Evolutionary conservation across 768 basidiomycete species (phyloP).

Genomic region (Neoboletus brunneissimus): DNA sequence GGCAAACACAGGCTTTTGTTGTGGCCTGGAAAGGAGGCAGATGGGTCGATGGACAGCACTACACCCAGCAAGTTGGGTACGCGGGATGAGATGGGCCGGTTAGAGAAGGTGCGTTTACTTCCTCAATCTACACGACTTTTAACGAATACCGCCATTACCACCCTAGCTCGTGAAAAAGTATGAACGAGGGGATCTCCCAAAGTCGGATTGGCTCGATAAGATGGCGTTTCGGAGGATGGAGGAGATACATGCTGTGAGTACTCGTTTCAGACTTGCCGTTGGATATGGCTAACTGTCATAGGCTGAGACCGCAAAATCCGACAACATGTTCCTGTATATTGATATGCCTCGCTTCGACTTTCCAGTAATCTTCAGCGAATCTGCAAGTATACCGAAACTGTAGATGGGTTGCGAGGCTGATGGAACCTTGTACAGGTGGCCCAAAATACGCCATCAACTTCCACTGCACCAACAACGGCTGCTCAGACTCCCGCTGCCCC

Average conservation of each 20-base stretch:
- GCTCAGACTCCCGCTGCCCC: constrained; percentile 40
- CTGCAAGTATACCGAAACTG: constrained; percentile 44
- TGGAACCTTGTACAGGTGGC: constrained; percentile 35
- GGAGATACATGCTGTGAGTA: constrained; percentile 82
- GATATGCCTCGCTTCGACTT: constrained; percentile 97
- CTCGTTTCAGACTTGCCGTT: not conserved
- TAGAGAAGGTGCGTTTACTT: constrained; percentile 70
- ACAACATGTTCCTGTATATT: constrained; percentile 93
- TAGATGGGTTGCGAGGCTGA: not conserved
- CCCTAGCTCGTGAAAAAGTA: constrained; percentile 88
- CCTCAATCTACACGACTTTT: not conserved
- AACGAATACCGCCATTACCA: not conserved
- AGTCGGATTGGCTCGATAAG: constrained; percentile 95
- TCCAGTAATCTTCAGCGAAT: constrained; percentile 92
- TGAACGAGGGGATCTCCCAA: constrained; percentile 88
- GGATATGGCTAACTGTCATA: constrained; percentile 30
- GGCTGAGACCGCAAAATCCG: constrained; percentile 89
- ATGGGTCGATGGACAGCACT: constrained; percentile 73
- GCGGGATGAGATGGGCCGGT: constrained; percentile 90
- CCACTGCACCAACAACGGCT: constrained; percentile 39
- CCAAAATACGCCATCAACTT: constrained; percentile 39
- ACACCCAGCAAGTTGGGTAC: constrained; percentile 85
- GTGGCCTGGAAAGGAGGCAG: constrained; percentile 83
- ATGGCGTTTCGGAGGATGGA: constrained; percentile 94
- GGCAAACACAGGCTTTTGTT: constrained; percentile 88